These are phyloP conservation scores for Suillus alpinus DNA, from an alignment of 768 basidiomycete species.

Conservation along the genomic window DNA sequence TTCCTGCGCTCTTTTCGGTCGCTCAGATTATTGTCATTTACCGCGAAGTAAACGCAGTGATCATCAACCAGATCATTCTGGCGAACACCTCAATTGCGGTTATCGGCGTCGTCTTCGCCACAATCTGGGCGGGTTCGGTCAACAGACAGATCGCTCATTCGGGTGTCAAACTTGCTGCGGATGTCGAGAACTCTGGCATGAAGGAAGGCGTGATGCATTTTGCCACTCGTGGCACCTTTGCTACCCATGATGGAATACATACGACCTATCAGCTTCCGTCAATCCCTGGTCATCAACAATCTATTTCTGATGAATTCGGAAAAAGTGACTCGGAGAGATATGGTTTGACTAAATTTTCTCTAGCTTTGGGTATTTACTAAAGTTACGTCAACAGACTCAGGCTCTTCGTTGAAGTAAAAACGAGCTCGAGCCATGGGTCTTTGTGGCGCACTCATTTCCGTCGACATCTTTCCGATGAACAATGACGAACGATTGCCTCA, in stretches of 20 bases:
- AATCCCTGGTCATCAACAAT: neutral
- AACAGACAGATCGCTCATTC: neutral
- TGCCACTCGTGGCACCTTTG: slow-evolving; percentile 1
- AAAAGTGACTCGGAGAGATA: neutral
- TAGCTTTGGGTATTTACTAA: neutral
- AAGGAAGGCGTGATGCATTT: slow-evolving; percentile 5
- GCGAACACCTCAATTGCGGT: slow-evolving; percentile 30
- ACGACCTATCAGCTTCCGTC: neutral
- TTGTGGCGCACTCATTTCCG: neutral
- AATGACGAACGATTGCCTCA: neutral
- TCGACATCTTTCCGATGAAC: neutral
- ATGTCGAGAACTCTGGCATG: neutral
- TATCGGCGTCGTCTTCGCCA: slow-evolving; percentile 33
- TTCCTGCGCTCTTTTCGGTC: slow-evolving; percentile 31
- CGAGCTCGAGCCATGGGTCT: neutral
- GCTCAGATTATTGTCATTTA: slow-evolving; percentile 29
- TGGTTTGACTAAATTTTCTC: neutral
- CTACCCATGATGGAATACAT: neutral
- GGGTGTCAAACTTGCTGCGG: neutral
- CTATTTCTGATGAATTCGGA: neutral
- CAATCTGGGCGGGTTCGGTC: slow-evolving; percentile 25
- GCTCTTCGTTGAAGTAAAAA: neutral
- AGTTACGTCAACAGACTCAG: neutral
- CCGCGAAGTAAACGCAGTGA: slow-evolving; percentile 15
- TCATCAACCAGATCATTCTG: slow-evolving; percentile 26